Evolutionary conservation across 2,329 filamentous ascomycete genomes (phyloP).

Genomic region (Penicillium vulpinum): DNA sequence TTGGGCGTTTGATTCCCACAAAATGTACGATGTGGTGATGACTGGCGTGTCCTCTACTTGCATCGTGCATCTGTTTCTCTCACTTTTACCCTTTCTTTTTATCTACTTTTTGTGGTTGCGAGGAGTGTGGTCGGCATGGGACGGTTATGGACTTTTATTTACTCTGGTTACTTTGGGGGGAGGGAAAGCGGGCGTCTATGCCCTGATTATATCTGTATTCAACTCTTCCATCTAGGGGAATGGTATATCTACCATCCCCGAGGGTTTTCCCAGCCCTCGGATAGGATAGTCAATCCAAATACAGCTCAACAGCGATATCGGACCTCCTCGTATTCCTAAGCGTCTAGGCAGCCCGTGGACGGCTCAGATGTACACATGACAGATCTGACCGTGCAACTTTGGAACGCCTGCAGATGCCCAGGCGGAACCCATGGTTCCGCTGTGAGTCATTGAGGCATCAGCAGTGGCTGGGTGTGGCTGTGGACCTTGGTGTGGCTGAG

Average conservation of each 20-base stretch:
- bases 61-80: constrained; percentile 25
- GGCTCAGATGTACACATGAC: background rate
- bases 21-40: constrained; percentile 31
- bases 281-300: constrained; percentile 13
- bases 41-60: constrained; percentile 20
- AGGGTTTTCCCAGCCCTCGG: background rate
- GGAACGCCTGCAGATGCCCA: too few relatives aligned
- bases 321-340: background rate
- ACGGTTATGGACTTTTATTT: constrained; percentile 25
- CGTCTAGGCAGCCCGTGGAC: background rate
- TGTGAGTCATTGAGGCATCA: constrained; percentile 1
- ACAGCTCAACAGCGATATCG: constrained; percentile 9
- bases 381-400: background rate
- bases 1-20: constrained; percentile 15
- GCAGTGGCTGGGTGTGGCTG: background rate
- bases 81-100: constrained; percentile 21
- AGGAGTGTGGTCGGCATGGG: constrained; percentile 35
- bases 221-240: constrained; percentile 12
- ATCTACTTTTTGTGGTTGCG: constrained; percentile 21
- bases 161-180: constrained; percentile 8
- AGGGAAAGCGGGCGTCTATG: constrained; percentile 2
- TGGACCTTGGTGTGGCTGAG: background rate
- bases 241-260: constrained; percentile 3
- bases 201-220: constrained; percentile 13
- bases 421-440: background rate